Percentiles rank a stretch among this genome's conserved stretches.
Evolutionary conservation across 371 early-diverging fungal genomes (phyloP).

Genomic region (Dentiscutata heterogama): DNA sequence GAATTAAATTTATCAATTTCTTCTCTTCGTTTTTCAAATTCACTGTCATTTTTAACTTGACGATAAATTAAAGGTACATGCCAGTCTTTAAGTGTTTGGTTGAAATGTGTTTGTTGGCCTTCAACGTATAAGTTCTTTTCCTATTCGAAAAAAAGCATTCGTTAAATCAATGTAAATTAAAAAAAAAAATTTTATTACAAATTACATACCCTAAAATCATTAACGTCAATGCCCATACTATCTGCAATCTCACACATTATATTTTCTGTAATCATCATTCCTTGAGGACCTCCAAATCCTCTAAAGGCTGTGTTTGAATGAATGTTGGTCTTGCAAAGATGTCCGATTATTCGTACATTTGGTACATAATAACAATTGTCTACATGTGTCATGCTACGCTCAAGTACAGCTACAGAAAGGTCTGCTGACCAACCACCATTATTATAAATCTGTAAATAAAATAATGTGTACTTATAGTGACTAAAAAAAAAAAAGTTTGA

Average conservation of each 20-base stretch:
- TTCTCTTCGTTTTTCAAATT: slow-evolving; percentile 57
- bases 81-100: slow-evolving; percentile 71
- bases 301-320: slow-evolving; percentile 77
- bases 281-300: slow-evolving; percentile 67
- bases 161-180: neutral
- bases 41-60: slow-evolving; percentile 60
- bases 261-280: slow-evolving; percentile 77
- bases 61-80: slow-evolving; percentile 72
- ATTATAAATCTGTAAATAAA: slow-evolving; percentile 55
- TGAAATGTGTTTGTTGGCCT: slow-evolving; percentile 74
- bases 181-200: neutral
- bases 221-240: slow-evolving; percentile 61
- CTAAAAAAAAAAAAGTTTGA: neutral
- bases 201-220: slow-evolving; percentile 58
- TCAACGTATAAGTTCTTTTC: slow-evolving; percentile 73
- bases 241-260: slow-evolving; percentile 78
- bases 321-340: slow-evolving; percentile 78
- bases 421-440: slow-evolving; percentile 82
- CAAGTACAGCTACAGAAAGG: slow-evolving; percentile 73
- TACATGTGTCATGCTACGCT: slow-evolving; percentile 74
- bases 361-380: slow-evolving; percentile 81
- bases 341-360: slow-evolving; percentile 66
- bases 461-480: neutral
- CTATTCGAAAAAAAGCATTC: neutral
- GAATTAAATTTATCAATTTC: slow-evolving; percentile 72